A percentile compares a stretch with the other conserved stretches of the same genome.
phyloP scores from a whole-genome alignment of 2,329 filamentous ascomycete species.

The Fusarium acutatum region DNA sequence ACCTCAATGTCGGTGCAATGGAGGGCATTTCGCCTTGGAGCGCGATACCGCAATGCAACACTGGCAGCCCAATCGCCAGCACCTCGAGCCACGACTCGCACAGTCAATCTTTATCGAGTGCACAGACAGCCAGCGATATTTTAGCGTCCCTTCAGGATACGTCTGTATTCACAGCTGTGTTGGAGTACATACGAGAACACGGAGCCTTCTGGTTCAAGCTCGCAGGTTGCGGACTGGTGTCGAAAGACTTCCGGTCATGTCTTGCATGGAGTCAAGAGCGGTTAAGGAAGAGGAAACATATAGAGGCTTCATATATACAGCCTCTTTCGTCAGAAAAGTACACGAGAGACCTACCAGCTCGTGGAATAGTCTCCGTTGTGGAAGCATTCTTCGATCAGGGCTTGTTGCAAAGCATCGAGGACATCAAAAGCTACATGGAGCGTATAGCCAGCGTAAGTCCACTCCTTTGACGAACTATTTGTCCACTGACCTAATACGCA shows the following conservation, averaged over 20 bases:
- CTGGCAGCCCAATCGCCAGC: rapidly evolving
- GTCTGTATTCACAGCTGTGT: not conserved
- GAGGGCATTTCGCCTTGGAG: not conserved
- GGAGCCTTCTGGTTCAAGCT: not conserved
- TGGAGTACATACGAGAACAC: not conserved
- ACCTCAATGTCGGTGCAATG: not conserved
- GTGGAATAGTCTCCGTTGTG: conserved; percentile 2
- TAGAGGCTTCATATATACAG: not conserved
- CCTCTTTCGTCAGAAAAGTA: rapidly evolving
- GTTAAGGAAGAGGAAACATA: rapidly evolving
- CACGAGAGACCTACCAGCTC: not conserved
- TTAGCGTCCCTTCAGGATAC: not conserved
- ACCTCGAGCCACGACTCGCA: rapidly evolving
- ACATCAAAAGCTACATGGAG: conserved; percentile 18
- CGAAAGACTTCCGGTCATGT: not conserved
- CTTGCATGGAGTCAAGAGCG: not conserved
- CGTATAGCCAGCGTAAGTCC: not conserved
- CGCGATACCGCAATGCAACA: not conserved
- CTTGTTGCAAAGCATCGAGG: not conserved
- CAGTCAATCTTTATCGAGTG: rapidly evolving
- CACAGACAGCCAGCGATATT: rapidly evolving
- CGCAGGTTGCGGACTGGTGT: not conserved
- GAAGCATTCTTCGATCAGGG: conserved; percentile 22
- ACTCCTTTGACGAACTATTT: too few species aligned
- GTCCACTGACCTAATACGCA: not conserved